phyloP scores from a whole-genome alignment of 163 green algal species.

The Scenedesmus sp. region DNA sequence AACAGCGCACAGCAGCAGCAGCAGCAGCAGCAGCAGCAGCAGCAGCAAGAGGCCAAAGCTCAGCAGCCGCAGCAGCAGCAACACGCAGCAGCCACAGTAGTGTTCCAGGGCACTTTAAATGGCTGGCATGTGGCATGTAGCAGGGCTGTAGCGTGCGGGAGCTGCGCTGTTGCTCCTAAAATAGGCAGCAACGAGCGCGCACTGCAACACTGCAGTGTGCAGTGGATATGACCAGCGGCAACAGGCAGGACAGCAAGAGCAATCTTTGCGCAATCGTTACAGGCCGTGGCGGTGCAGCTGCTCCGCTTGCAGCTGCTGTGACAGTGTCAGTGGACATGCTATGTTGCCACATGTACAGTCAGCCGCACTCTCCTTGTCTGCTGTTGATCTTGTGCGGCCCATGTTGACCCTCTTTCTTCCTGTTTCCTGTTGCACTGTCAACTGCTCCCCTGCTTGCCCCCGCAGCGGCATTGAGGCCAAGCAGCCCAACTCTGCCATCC shows the following conservation, averaged over 20 bases:
- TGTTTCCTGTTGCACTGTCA: too few relatives aligned
- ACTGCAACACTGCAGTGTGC: too few relatives aligned
- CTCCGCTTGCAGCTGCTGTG: too few relatives aligned
- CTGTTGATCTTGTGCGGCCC: background rate
- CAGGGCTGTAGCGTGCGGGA: background rate
- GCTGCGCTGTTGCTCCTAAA: background rate
- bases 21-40: background rate
- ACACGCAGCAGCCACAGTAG: too few relatives aligned
- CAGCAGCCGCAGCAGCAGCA: background rate
- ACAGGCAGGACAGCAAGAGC: too few relatives aligned
- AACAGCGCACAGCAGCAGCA: background rate
- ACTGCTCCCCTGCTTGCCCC: background rate
- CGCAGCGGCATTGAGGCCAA: conserved; percentile 99
- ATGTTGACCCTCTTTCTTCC: background rate
- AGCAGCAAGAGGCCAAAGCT: background rate
- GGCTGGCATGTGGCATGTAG: background rate
- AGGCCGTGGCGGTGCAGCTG: too few relatives aligned
- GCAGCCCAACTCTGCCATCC: conserved; percentile 99
- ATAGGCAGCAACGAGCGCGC: background rate
- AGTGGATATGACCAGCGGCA: too few relatives aligned
- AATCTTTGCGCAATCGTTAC: too few relatives aligned
- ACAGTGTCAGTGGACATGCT: too few relatives aligned
- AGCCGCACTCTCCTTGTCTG: too few relatives aligned
- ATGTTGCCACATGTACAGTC: too few relatives aligned
- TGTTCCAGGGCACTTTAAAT: background rate